Evolutionary conservation across 208 protist species (phyloP).

Genomic region (Crithidia expoeki): DNA sequence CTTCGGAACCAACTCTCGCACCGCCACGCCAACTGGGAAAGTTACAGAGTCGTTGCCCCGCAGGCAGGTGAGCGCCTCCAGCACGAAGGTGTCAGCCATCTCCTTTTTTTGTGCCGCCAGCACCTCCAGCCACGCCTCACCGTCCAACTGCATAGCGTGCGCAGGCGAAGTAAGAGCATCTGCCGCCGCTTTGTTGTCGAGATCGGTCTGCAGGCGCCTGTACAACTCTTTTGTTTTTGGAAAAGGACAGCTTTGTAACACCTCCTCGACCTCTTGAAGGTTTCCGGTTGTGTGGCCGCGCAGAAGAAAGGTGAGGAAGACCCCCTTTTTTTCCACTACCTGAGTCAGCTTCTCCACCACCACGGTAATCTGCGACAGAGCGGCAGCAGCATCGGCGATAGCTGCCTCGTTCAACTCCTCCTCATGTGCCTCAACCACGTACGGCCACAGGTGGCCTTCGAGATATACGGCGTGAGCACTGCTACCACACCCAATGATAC

Average conservation of each 20-base stretch:
- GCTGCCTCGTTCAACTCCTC: conserved; percentile 10
- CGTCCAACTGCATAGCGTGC: conserved; percentile 13
- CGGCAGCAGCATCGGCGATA: background rate
- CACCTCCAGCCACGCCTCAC: conserved; percentile 23
- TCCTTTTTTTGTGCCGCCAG: conserved; percentile 1
- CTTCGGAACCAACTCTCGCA: conserved; percentile 8
- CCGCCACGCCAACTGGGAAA: conserved; percentile 2
- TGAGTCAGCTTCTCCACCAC: background rate
- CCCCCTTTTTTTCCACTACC: background rate
- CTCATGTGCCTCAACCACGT: conserved; percentile 4
- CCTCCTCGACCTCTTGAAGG: background rate
- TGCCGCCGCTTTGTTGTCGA: background rate
- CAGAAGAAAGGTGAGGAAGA: conserved; percentile 17
- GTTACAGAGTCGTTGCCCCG: background rate
- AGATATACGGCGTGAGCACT: conserved; percentile 19
- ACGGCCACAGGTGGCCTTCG: conserved; percentile 17
- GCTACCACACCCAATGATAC: conserved; percentile 7
- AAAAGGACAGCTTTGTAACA: conserved; percentile 17
- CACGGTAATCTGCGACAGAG: background rate
- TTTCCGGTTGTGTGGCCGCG: background rate
- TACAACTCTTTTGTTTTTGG: background rate
- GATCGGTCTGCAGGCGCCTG: background rate
- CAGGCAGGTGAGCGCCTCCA: conserved; percentile 27
- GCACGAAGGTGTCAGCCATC: conserved; percentile 25
- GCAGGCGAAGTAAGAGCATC: background rate